Base-by-base conservation (phyloP, 2,329 filamentous ascomycete species). In the Fusarium nurragi region DNA sequence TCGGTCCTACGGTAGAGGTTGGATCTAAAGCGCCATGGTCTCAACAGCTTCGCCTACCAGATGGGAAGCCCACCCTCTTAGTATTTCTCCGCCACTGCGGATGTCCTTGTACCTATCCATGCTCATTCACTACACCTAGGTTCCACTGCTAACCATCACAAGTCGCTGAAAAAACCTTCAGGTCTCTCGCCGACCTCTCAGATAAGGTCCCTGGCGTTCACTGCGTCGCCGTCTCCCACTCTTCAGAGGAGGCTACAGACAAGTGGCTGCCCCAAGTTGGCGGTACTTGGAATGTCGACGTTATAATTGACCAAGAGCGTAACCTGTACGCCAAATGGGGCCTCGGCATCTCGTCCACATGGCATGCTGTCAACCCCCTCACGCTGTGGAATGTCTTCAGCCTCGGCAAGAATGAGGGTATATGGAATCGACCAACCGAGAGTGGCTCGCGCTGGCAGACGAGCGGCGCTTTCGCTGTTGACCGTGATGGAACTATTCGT, bases 81-180 rank as follows among this genome's bases (percentile, higher is more conserved):
- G 83, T 86, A 16, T 93, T 93, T 70, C 80, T 93, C 7, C 82
- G 90, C 30, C 89, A 92, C 74, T 92, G 89, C 73, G 90, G 90
- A 30, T 91, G 89, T 77, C 90, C 90, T 12, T 91, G 90, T 90
- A 83, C 18, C 13, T 22, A 19, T 25, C 14, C 26, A 28, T 14
- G 23, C 14, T 8, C 39, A 14, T n/a, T 21, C 21, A 19, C 18
- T 21, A 18, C 13, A 23, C 22, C n/a, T 14, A 23, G 25, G 13
- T 26, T 30, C 14, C 23, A 34, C 25, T 37, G 22, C 37, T 53
- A 38, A 43, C 32, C 30, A 41, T 10, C 23, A 41, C 9, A 49
- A 90, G 88, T 91, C 74, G 88, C 88, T 14, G 89, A 91, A 73
- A 90, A 90, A 74, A 84, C 84, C 13, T 90, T 90, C 75, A 80